Base-by-base conservation (phyloP, 306 rosid genomes). In the Comarum palustre region DNA sequence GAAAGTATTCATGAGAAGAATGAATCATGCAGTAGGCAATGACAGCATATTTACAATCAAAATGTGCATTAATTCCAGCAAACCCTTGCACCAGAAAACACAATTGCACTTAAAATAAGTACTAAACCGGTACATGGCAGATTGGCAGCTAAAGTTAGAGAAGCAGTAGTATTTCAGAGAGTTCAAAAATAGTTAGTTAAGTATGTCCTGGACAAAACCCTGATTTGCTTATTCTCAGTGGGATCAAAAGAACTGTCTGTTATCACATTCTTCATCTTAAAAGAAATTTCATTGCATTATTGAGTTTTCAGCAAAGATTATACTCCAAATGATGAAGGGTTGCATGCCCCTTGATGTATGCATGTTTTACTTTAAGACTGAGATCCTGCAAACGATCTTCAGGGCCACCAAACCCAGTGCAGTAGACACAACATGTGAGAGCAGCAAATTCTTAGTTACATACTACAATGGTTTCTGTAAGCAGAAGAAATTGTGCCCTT, bases 381-480 rank as follows among this genome's bases (percentile, higher is more conserved):
- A 69, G 45, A 77, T 55, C 68, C 42, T 61, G 14, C 22, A 59
- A 62, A 54, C 24, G 41, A 55, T 77, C 55, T 68, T 20, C 72
- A 68, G 89, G 87, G 76, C 88, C 84, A 80, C 77, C 51, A 32
- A 78, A 43, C 65, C 22, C 20, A 72, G 43, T 42, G 31, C 54
- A 20, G 70, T 69, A 64, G 84, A 88, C 91, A 85, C 34, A 48
- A 75, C 41, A 88, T 80, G 91, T 88, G 96, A 78, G 78, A 75
- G 70, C n/a, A 72, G 69, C 77, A 76, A 34, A 72, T 69, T 70
- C 17, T 63, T 78, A 71, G 1, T 71, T 77, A 32, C 68, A 79
- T 9, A 57, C 59, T 38, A 1, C 55, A 74, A 71, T 70, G 57
- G 78, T 75, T 60, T 75, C 70, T 74, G 75, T 15, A 39, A 72